phyloP scores from a whole-genome alignment of 2,329 filamentous ascomycete genomes.

The Zymoseptoria tritici region DNA sequence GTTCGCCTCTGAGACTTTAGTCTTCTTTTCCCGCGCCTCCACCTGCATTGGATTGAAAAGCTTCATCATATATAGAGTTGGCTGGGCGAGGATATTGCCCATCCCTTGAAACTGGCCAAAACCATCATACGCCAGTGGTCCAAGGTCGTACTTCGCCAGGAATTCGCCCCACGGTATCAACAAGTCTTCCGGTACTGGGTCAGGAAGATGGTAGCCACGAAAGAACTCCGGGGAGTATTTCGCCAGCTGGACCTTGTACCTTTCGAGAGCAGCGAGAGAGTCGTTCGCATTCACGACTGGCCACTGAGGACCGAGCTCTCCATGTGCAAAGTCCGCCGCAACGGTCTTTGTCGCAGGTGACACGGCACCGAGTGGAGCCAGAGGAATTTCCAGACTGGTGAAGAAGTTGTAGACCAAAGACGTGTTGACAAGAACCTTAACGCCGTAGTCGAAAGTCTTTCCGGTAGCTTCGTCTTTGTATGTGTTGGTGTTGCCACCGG shows the following conservation, averaged over 20 bases:
- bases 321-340: slow-evolving; percentile 31
- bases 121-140: slow-evolving; percentile 36
- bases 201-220: slow-evolving; percentile 39
- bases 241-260: slow-evolving; percentile 24
- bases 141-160: slow-evolving; percentile 41
- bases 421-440: slow-evolving; percentile 36
- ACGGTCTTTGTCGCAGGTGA: slow-evolving; percentile 16
- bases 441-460: slow-evolving; percentile 32
- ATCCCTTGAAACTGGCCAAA: slow-evolving; percentile 39
- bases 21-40: neutral
- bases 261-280: neutral
- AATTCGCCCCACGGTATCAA: slow-evolving; percentile 44
- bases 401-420: slow-evolving; percentile 40
- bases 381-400: slow-evolving; percentile 36
- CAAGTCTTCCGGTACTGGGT: slow-evolving; percentile 40
- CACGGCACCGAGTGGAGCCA: slow-evolving; percentile 23
- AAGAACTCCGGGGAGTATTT: slow-evolving; percentile 30
- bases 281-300: neutral
- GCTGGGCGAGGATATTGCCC: slow-evolving; percentile 37
- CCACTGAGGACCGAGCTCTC: slow-evolving; percentile 8
- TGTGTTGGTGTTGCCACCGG: slow-evolving; percentile 46
- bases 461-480: slow-evolving; percentile 35
- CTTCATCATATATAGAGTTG: slow-evolving; percentile 44
- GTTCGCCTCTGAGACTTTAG: slow-evolving; percentile 4
- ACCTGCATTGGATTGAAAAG: slow-evolving; percentile 11